These are phyloP conservation scores for Cryptomeria japonica DNA, from an alignment of 75 land plant genomes.

Conservation along the genomic window DNA sequence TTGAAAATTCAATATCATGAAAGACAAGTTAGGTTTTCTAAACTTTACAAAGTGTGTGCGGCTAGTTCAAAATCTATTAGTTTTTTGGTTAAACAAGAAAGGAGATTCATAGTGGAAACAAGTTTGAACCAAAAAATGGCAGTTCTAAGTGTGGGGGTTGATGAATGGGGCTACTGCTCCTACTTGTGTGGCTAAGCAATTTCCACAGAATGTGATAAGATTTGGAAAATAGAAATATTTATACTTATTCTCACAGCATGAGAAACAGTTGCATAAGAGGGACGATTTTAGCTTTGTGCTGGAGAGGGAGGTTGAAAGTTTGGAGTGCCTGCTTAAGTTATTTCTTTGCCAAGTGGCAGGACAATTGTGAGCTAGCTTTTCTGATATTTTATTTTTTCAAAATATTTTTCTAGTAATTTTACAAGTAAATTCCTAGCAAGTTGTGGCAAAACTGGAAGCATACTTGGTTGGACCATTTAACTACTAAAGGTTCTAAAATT, in stretches of 20 bases:
- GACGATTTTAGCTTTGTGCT: neutral
- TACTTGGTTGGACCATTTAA: neutral
- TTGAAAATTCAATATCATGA: neutral
- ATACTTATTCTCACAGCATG: neutral
- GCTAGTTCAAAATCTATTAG: neutral
- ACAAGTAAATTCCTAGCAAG: neutral
- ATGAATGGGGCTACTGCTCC: neutral
- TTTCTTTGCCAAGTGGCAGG: neutral
- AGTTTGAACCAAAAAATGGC: neutral
- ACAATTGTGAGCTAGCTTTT: neutral
- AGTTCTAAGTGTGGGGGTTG: neutral
- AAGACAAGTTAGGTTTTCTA: neutral
- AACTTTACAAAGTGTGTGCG: neutral
- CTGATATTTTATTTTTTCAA: neutral
- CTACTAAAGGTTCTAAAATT: neutral
- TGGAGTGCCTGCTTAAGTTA: neutral
- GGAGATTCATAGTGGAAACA: neutral
- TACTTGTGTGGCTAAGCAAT: neutral
- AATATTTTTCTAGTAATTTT: neutral
- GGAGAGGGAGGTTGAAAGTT: neutral
- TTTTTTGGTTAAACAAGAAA: neutral
- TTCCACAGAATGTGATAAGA: neutral
- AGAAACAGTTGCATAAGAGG: neutral
- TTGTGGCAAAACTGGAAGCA: neutral
- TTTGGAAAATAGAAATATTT: neutral